Conservation (phyloP, 805 yeast genomes). For the Barnettozyma salicaria region DNA sequence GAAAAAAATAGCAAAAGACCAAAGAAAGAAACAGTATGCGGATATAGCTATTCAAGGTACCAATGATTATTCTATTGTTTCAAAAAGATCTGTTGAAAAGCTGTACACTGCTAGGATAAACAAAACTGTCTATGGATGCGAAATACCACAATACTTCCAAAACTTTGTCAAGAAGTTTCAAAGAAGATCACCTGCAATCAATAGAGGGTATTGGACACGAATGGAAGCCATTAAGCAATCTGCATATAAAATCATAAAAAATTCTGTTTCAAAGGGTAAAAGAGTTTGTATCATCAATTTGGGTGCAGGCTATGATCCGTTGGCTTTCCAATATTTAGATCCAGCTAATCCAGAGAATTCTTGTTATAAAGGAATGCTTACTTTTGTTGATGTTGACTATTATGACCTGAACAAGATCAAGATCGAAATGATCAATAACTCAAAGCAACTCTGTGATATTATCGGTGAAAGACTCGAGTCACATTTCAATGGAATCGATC, state of each 20-base stretch:
- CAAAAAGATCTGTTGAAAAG: constrained; percentile 73
- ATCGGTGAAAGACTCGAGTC: constrained; percentile 31
- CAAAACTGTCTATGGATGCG: constrained; percentile 15
- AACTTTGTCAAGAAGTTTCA: constrained; percentile 60
- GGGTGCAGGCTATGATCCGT: constrained; percentile 75
- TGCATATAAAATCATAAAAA: constrained; percentile 40
- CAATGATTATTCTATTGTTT: constrained; percentile 75
- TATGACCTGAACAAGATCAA: constrained; percentile 60
- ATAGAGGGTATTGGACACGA: constrained; percentile 78
- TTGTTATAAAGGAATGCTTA: constrained; percentile 28
- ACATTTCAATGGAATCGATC: constrained; percentile 23
- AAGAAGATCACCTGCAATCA: constrained; percentile 73
- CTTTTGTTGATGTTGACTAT: constrained; percentile 69
- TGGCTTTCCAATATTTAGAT: constrained; percentile 47
- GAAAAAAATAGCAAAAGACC: constrained; percentile 35
- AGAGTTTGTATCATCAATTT: constrained; percentile 51
- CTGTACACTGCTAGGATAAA: constrained; percentile 37
- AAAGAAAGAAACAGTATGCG: constrained; percentile 42
- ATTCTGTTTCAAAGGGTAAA: constrained; percentile 18
- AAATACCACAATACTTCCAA: constrained; percentile 45
- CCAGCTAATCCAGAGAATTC: constrained; percentile 26
- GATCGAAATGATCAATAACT: constrained; percentile 41
- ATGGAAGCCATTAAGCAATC: constrained; percentile 60
- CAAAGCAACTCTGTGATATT: constrained; percentile 41
- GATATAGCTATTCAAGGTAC: constrained; percentile 79